A percentile compares a stretch with the other conserved stretches of the same genome.
phyloP scores from a whole-genome alignment of 805 yeast genomes.

The Clavispora carvajalis region DNA sequence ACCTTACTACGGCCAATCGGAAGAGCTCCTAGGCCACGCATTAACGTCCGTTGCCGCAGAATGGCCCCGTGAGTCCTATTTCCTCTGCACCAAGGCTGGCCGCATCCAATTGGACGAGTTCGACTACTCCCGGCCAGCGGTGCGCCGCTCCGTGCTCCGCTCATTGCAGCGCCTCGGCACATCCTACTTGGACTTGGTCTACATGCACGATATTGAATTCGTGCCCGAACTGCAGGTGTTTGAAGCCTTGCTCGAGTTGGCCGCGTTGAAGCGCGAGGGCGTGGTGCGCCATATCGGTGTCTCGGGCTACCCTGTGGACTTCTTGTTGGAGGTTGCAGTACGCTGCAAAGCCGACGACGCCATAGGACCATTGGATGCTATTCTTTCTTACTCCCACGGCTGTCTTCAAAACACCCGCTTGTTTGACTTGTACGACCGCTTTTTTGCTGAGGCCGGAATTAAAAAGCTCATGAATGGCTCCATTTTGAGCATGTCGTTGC shows the following conservation, averaged over 20 bases:
- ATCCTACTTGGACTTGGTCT: slow-evolving; percentile 70
- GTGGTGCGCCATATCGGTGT: slow-evolving; percentile 63
- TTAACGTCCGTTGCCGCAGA: slow-evolving; percentile 26
- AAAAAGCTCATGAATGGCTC: slow-evolving; percentile 71
- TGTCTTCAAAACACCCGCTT: slow-evolving; percentile 70
- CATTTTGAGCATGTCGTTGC: slow-evolving; percentile 80
- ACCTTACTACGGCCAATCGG: slow-evolving; percentile 91
- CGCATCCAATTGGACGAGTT: slow-evolving; percentile 63
- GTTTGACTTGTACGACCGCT: slow-evolving; percentile 41
- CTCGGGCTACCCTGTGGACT: slow-evolving; percentile 82
- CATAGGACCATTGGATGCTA: slow-evolving; percentile 66
- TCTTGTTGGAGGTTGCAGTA: slow-evolving; percentile 49
- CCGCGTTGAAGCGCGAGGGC: slow-evolving; percentile 58
- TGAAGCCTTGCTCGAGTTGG: slow-evolving; percentile 60
- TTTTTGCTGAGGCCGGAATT: slow-evolving; percentile 51
- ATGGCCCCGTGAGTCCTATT: slow-evolving; percentile 57
- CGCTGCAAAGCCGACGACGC: slow-evolving; percentile 23
- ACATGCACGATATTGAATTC: slow-evolving; percentile 88
- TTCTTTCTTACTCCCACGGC: slow-evolving; percentile 75
- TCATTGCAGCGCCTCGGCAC: slow-evolving; percentile 66
- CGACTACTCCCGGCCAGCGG: slow-evolving; percentile 62
- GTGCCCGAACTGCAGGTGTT: slow-evolving; percentile 48
- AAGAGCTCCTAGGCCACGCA: slow-evolving; percentile 65
- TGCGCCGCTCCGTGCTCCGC: slow-evolving; percentile 58
- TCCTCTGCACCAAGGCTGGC: slow-evolving; percentile 83